phyloP scores from a whole-genome alignment of 352 stramenopile species.

The Pythium periplocum region DNA sequence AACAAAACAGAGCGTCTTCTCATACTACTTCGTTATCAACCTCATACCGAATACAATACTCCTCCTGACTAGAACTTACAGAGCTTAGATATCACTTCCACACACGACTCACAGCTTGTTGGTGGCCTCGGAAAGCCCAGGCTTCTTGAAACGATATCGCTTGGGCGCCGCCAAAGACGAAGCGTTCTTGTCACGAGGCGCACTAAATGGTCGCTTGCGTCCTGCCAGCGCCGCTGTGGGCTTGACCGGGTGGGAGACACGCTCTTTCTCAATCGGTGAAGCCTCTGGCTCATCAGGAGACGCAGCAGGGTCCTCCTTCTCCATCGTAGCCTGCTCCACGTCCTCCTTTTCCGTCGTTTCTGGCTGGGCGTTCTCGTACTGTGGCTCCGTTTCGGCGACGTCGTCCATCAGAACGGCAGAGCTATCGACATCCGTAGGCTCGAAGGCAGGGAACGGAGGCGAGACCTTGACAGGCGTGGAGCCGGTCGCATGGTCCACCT shows the following conservation, averaged over 20 bases:
- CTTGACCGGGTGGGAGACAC: background rate
- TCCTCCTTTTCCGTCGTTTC: no score
- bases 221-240: background rate
- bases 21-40: conserved; percentile 2
- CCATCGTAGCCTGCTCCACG: no score
- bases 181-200: no score
- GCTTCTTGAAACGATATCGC: conserved; percentile 16
- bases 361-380: background rate
- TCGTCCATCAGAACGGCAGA: background rate
- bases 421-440: conserved; percentile 7
- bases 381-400: no score
- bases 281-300: background rate
- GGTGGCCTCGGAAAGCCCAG: conserved; percentile 12
- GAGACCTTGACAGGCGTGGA: conserved; percentile 17
- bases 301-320: no score
- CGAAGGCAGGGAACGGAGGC: conserved; percentile 13
- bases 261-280: background rate
- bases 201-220: conserved; percentile 15
- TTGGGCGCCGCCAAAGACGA: conserved; percentile 16
- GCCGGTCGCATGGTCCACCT: conserved; percentile 13
- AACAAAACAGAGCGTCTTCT: background rate
- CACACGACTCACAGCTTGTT: conserved; percentile 16
- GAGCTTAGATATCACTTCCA: no score
- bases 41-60: conserved; percentile 23
- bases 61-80: background rate